Percentiles rank a stretch among this genome's conserved stretches.
phyloP scores from a whole-genome alignment of 225 moss, liverwort and hornwort species.

The Polytrichum commune region DNA sequence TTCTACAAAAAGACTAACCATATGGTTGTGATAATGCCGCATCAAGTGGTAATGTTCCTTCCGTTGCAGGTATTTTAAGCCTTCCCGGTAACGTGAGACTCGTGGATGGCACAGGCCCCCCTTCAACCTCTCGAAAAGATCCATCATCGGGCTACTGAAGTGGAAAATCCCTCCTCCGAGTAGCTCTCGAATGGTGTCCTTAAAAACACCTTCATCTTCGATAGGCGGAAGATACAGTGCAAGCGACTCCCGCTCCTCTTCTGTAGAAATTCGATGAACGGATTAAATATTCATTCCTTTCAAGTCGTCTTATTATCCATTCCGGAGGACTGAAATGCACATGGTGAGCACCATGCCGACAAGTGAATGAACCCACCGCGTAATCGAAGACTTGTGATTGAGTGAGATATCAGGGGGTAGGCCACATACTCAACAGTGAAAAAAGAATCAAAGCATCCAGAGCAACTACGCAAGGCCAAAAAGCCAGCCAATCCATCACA shows the following conservation, averaged over 20 bases:
- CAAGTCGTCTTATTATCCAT: no score
- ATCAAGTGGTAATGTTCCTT: constrained; percentile 79
- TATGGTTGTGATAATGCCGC: constrained; percentile 78
- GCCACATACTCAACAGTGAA: no score
- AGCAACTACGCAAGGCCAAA: not conserved
- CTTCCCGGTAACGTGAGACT: constrained; percentile 71
- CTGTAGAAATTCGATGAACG: constrained; percentile 24
- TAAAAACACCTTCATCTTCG: constrained; percentile 61
- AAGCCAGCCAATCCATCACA: not conserved
- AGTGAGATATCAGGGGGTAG: no score
- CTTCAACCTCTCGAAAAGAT: constrained; percentile 67
- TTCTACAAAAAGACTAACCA: constrained; percentile 75
- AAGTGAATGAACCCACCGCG: no score
- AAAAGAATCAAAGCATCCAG: not conserved
- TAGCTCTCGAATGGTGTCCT: constrained; percentile 58
- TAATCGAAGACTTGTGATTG: no score
- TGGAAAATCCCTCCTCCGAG: constrained; percentile 72
- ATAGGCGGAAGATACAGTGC: constrained; percentile 64
- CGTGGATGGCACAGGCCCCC: constrained; percentile 80
- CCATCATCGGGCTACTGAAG: constrained; percentile 68
- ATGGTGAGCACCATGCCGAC: no score
- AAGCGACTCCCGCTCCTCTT: constrained; percentile 77
- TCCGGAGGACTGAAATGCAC: no score
- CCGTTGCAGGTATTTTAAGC: constrained; percentile 74
- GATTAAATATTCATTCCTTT: no score